Evolutionary conservation across 805 yeast genomes (phyloP), one percentile per base, ranked within the genome.

Genomic region (Candida patagonica): DNA sequence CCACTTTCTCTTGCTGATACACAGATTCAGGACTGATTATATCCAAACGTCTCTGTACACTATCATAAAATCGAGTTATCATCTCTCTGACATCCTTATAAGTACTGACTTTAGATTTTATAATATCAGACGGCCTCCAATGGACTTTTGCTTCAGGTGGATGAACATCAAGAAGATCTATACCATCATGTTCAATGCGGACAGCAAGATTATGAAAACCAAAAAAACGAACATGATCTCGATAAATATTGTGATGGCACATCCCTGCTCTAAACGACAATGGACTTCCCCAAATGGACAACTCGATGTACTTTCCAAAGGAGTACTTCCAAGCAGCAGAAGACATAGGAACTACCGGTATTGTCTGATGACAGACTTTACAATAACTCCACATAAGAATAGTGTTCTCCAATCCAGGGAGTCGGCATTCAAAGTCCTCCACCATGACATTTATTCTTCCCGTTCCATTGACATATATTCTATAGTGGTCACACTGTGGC

Each of bases 321-420:
- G 97, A 89, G 47, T 78, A 79, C 53, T 80, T 86, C 80, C 94
- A 88, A 0, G 96, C 78, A 29, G 78, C 78, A 36, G 86, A 89
- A 51, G 83, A 81, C 80, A 94, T 76, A 15, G 84, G 83, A 10
- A 79, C 62, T 5, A 81, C 76, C 0, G 96, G 92, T 2, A 94
- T 78, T 0, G 80, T 67, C 26, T 69, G 72, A 10, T 77, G 73
- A 57, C 99, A 92, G 37, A 67, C 69, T 42, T 80, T 83, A 58
- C 99, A 92, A 48, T 72, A 77, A 55, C 94, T 83, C 98, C 98
- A 92, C 66, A 88, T 80, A 40, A 87, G 62, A 30, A 94, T 76
- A 9, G 78, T 76, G 54, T 80, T 73, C 43, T 76, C 76, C 31
- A 74, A 54, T 2, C 79, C 80, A 1, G 81, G 77, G 2, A 76